These are phyloP conservation scores for Oryza brachyantha DNA, from an alignment of 176 grass and related monocot genomes.

Conservation along the genomic window DNA sequence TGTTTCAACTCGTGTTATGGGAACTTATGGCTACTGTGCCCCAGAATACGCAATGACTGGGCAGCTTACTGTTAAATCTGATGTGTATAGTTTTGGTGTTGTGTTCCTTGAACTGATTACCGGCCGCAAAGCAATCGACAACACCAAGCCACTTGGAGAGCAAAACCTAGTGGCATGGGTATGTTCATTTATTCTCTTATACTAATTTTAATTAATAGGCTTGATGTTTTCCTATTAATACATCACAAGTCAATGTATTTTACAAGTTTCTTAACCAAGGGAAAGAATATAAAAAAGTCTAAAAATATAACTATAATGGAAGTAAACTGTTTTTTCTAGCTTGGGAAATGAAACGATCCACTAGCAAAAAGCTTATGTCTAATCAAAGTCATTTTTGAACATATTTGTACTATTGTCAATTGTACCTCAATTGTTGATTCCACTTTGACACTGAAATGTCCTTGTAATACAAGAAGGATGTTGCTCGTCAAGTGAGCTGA, in stretches of 20 bases:
- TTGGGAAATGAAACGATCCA: conserved; percentile 17
- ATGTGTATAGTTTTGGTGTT: conserved; percentile 92
- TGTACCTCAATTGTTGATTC: not conserved
- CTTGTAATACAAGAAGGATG: not conserved
- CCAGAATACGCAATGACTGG: conserved; percentile 96
- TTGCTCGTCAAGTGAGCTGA: not conserved
- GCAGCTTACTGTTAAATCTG: conserved; percentile 85
- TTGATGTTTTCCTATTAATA: not conserved
- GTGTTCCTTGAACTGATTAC: conserved; percentile 94
- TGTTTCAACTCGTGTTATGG: conserved; percentile 92
- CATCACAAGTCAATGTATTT: not conserved
- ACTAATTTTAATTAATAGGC: conserved; percentile 20
- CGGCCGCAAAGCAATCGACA: conserved; percentile 86
- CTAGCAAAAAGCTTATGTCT: not conserved
- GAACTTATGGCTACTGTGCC: conserved; percentile 88
- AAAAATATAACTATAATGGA: conserved; percentile 1
- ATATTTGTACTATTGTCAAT: not conserved
- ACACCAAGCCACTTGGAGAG: conserved; percentile 63
- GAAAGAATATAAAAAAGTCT: not conserved
- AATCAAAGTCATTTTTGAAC: conserved; percentile 11
- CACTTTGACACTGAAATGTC: not conserved
- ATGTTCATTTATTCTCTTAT: conserved; percentile 37
- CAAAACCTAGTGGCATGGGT: conserved; percentile 94
- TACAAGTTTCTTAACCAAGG: not conserved
- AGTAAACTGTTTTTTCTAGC: conserved; percentile 13